Base-by-base conservation (phyloP, 2,329 filamentous ascomycete genomes). In the Trichophyton simii region DNA sequence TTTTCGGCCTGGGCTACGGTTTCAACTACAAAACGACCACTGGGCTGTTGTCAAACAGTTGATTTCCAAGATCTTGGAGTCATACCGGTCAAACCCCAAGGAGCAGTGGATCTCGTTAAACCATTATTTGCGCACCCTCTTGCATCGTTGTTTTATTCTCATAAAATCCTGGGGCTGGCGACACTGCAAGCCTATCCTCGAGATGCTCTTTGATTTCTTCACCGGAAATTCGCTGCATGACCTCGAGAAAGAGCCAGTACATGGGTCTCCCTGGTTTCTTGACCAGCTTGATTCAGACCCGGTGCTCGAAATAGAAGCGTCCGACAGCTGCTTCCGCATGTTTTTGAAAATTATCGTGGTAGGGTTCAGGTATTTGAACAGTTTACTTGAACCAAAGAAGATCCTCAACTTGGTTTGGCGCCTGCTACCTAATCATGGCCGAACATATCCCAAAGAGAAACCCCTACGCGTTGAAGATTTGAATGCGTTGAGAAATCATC, bases 401-500 rank as follows among this genome's bases (percentile, higher is more conserved):
- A 76, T 85, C 58, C 76, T 77, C 15, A 80, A 81, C 61, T 77
- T 83, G 60, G 78, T 80, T 3, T 83, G 80, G 75, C 78, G 83
- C 25, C 75, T 82, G 25, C 75, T 84, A 36, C 83, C 83, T 2
- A 85, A 84, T 61, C 82, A 85, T 67, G 81, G 80, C 3, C 79
- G 82, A n/a, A 78, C 73, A 4, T 83, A 83, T 68, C 81, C 78
- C 1, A 85, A 84, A 67, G 83, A 85, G 31, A 73, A 80, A 62
- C 71, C 76, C 3, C 68, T 85, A 13, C 75, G 75, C 34, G 75
- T 79, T 60, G 75, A 78, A 61, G 82, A 82, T 64, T 71, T 85
- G 11, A 78, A 81, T 59, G 81, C 83, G 1, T 71, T 85, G 54
- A 78, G 82, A 57, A 86, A 85, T 65, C 82, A 86, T 62, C 82